Conservation (phyloP, 306 rosid species). For the Trichosanthes truncata region DNA sequence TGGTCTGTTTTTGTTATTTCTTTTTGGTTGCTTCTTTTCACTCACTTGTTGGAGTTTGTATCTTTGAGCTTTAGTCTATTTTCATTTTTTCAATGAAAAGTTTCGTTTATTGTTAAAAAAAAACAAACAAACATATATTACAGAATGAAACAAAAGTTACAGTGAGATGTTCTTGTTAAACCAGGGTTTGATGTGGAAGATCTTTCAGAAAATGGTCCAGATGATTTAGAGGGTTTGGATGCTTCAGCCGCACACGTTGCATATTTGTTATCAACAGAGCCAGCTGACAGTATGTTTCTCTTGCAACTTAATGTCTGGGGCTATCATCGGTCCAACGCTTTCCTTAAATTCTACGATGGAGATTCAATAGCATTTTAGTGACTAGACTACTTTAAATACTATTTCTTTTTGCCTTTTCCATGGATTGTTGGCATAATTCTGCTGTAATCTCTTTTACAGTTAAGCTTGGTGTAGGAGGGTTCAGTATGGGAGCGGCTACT, state of each 20-base stretch:
- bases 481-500: slow-evolving; percentile 98
- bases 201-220: slow-evolving; percentile 75
- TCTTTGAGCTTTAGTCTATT: too few relatives aligned
- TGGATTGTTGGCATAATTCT: neutral
- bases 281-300: slow-evolving; percentile 71
- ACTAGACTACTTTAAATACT: neutral
- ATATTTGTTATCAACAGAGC: slow-evolving; percentile 86
- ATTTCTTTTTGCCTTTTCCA: neutral
- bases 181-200: slow-evolving; percentile 95
- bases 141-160: neutral
- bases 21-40: too few relatives aligned
- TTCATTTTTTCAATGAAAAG: too few relatives aligned
- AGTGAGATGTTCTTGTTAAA: slow-evolving; percentile 1
- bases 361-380: neutral
- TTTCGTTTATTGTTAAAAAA: too few relatives aligned
- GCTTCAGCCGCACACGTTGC: slow-evolving; percentile 90
- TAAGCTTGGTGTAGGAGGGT: slow-evolving; percentile 95
- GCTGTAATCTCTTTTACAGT: slow-evolving; percentile 31
- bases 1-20: too few relatives aligned
- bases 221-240: slow-evolving; percentile 93
- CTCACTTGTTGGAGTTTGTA: too few relatives aligned
- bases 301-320: neutral
- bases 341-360: neutral
- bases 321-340: neutral
- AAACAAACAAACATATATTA: neutral